phyloP scores from a whole-genome alignment of 1,284 basidiomycete genomes.

The Boletus sp. region DNA sequence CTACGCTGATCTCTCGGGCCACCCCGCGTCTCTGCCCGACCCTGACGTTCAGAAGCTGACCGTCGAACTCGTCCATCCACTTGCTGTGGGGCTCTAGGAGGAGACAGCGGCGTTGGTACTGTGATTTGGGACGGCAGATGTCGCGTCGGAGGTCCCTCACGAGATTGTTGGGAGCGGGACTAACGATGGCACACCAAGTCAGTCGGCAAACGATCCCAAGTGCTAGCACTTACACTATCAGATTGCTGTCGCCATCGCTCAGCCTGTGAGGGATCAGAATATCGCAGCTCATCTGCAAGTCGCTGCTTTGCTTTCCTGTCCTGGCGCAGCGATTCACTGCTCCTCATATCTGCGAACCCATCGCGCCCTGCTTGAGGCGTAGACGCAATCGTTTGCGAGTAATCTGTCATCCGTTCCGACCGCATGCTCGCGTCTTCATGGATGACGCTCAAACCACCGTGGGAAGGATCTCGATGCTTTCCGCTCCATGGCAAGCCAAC shows the following conservation, averaged over 20 bases:
- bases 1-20: conserved; percentile 29
- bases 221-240: conserved; percentile 29
- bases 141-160: conserved; percentile 14
- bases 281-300: conserved; percentile 41
- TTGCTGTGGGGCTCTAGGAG: conserved; percentile 26
- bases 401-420: conserved; percentile 33
- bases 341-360: conserved; percentile 22
- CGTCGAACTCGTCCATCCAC: conserved; percentile 27
- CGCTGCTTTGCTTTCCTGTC: conserved; percentile 31
- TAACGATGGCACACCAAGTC: conserved; percentile 16
- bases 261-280: conserved; percentile 41
- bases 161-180: conserved; percentile 26
- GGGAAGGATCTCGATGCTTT: conserved; percentile 34
- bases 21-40: conserved; percentile 29
- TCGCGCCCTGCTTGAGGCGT: conserved; percentile 22
- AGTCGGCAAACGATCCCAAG: background rate
- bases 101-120: conserved; percentile 35
- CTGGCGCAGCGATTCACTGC: conserved; percentile 24
- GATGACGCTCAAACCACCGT: conserved; percentile 41
- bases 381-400: conserved; percentile 28
- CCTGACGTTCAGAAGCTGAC: conserved; percentile 34
- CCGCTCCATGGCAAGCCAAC: conserved; percentile 36
- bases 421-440: conserved; percentile 44
- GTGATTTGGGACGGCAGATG: conserved; percentile 30
- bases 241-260: conserved; percentile 44